Evolutionary conservation across 2,329 filamentous ascomycete species (phyloP).

Genomic region (Pseudogymnoascus sp.): DNA sequence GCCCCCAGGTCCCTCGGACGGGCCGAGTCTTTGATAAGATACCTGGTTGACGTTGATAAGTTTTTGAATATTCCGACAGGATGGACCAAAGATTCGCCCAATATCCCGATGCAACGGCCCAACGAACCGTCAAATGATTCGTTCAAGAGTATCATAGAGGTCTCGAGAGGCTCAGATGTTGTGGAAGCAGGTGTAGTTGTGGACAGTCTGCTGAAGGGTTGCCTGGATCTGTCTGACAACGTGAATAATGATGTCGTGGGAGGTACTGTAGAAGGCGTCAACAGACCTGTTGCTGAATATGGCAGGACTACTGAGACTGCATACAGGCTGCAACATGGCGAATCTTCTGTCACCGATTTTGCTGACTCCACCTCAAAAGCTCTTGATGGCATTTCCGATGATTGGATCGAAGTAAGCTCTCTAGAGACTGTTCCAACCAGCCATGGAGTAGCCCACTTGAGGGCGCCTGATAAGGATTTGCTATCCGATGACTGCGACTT

Average conservation of each 20-base stretch:
- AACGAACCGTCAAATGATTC: not conserved
- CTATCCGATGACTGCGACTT: not conserved
- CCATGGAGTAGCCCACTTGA: not conserved
- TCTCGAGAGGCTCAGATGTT: not conserved
- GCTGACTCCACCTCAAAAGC: not conserved
- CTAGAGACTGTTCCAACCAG: not conserved
- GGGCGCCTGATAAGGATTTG: not conserved
- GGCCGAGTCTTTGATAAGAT: not conserved
- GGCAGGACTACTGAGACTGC: not conserved
- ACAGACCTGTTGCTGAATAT: not conserved
- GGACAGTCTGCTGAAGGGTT: not conserved
- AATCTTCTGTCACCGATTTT: not conserved
- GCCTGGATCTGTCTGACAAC: not conserved
- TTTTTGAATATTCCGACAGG: not conserved
- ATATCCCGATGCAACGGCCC: not conserved
- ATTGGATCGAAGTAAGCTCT: constrained; percentile 1
- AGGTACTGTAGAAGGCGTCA: not conserved
- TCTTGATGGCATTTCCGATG: not conserved
- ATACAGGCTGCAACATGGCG: not conserved
- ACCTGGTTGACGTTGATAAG: not conserved
- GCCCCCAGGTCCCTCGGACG: not conserved
- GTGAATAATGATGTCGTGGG: not conserved
- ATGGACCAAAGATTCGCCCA: not conserved
- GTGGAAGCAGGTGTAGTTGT: not conserved
- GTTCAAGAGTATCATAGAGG: not conserved